Evolutionary conservation across 2,329 filamentous ascomycete species (phyloP).

Genomic region (Apiospora arundinis): DNA sequence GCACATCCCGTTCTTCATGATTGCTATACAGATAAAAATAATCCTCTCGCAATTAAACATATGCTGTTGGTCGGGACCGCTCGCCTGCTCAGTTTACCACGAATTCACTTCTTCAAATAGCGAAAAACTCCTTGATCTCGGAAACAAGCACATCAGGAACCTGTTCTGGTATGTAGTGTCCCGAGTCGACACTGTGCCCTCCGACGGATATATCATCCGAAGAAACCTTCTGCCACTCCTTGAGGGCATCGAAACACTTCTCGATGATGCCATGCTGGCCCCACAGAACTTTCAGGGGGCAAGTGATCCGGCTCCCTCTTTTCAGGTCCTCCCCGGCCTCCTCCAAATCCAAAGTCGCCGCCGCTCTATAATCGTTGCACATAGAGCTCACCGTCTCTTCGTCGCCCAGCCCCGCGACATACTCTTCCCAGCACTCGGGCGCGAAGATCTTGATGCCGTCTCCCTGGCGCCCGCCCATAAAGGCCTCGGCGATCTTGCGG

Average conservation of each 20-base stretch:
- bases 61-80: too few relatives aligned
- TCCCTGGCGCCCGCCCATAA: constrained; percentile 47
- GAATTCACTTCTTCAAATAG: not conserved
- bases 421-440: constrained; percentile 45
- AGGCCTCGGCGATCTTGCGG: constrained; percentile 48
- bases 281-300: constrained; percentile 58
- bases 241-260: constrained; percentile 53
- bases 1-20: not conserved
- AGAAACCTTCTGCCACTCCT: constrained; percentile 57
- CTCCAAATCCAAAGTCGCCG: constrained; percentile 58
- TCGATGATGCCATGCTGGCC: constrained; percentile 56
- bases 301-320: constrained; percentile 49
- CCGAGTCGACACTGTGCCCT: constrained; percentile 51
- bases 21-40: not conserved
- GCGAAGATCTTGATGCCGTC: constrained; percentile 44
- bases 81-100: too few relatives aligned
- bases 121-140: not conserved
- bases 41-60: not conserved
- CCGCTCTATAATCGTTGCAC: constrained; percentile 63
- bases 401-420: constrained; percentile 50
- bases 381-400: constrained; percentile 51
- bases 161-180: constrained; percentile 60
- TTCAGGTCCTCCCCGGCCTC: constrained; percentile 53
- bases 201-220: constrained; percentile 42
- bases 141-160: constrained; percentile 44